Conservation (phyloP, 192 early-diverging fungal genomes). For the Backusella psychrophila region DNA sequence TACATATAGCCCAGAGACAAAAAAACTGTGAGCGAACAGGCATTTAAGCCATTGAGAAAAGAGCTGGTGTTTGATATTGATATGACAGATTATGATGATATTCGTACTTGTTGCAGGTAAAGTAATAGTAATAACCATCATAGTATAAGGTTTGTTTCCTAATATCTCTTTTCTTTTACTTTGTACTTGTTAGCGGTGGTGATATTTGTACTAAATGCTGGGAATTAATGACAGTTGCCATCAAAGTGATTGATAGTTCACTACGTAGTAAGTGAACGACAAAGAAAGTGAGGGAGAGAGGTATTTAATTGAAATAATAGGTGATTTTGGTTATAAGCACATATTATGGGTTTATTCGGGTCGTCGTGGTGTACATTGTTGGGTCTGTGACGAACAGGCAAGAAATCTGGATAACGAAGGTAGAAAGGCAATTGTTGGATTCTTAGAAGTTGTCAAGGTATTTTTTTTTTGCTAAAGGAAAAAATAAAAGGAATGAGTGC, state of each 20-base stretch:
- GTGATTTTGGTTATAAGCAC: conserved; percentile 95
- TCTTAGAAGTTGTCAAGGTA: conserved; percentile 74
- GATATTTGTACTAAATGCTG: conserved; percentile 90
- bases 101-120: conserved; percentile 90
- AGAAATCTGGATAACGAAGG: conserved; percentile 71
- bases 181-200: conserved; percentile 55
- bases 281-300: not conserved
- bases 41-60: conserved; percentile 76
- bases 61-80: conserved; percentile 99
- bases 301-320: conserved; percentile 24
- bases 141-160: not conserved
- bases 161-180: not conserved
- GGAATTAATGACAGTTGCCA: conserved; percentile 91
- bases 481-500: not conserved
- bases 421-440: conserved; percentile 82
- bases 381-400: conserved; percentile 92
- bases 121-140: not conserved
- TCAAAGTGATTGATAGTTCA: conserved; percentile 80
- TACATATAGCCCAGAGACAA: conserved; percentile 74
- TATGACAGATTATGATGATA: conserved; percentile 99
- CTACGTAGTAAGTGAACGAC: conserved; percentile 50
- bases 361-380: conserved; percentile 97
- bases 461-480: not conserved
- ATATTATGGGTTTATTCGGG: conserved; percentile 95
- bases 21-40: conserved; percentile 66